Percentiles rank a stretch among this genome's conserved stretches.
Evolutionary conservation across 805 yeast genomes (phyloP).

Genomic region (Kluyveromyces nonfermentans): DNA sequence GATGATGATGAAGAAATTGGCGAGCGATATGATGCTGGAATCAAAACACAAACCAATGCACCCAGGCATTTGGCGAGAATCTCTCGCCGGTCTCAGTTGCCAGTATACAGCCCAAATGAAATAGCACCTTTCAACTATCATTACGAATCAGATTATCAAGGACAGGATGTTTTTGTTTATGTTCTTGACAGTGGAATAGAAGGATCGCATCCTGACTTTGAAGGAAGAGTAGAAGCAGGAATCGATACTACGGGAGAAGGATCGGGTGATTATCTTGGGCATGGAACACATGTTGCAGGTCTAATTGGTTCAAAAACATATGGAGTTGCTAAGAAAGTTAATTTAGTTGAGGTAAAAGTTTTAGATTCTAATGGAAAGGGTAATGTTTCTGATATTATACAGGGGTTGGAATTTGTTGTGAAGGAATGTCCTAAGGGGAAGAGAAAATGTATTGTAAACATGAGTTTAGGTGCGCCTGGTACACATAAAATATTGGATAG

Average conservation of each 20-base stretch:
- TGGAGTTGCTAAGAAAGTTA: constrained; percentile 73
- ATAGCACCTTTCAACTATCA: constrained; percentile 34
- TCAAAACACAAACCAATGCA: constrained; percentile 33
- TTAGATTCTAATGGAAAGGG: constrained; percentile 64
- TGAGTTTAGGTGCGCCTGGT: constrained; percentile 70
- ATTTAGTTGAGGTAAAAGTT: constrained; percentile 66
- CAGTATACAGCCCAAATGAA: constrained; percentile 14
- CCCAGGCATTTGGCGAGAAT: constrained; percentile 64
- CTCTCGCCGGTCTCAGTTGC: constrained; percentile 39
- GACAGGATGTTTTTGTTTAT: constrained; percentile 60
- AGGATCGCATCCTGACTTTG: constrained; percentile 51
- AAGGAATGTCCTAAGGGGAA: constrained; percentile 37
- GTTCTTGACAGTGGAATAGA: constrained; percentile 80
- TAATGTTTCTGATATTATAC: constrained; percentile 50
- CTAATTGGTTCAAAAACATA: constrained; percentile 66
- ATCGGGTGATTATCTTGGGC: constrained; percentile 66
- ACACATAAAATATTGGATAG: constrained; percentile 52
- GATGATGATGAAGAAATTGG: constrained; percentile 7
- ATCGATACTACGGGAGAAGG: constrained; percentile 54
- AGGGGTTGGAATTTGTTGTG: constrained; percentile 60
- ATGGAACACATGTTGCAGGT: constrained; percentile 94
- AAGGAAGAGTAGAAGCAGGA: constrained; percentile 51
- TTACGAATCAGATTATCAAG: constrained; percentile 39
- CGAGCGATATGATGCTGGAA: constrained; percentile 1
- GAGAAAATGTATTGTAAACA: constrained; percentile 56